Conservation (phyloP, 148 eudicot genomes). For the Amaranthus hypochondriacus region DNA sequence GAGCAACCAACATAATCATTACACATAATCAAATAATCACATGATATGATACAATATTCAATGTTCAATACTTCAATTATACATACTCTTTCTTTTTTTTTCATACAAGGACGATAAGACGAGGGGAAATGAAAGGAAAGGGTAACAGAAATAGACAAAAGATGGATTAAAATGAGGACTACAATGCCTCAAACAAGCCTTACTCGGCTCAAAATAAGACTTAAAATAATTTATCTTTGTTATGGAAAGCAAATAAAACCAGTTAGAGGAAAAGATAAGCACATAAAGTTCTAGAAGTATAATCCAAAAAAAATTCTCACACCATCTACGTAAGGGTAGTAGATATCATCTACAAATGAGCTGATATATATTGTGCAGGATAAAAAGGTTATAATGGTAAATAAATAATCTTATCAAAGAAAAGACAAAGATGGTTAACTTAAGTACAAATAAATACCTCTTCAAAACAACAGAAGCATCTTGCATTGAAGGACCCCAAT, state of each 20-base stretch:
- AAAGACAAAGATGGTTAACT: background rate
- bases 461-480: conserved; percentile 38
- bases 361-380: background rate
- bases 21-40: background rate
- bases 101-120: background rate
- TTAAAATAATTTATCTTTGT: background rate
- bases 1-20: background rate
- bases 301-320: background rate
- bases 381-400: background rate
- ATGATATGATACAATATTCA: background rate
- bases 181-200: background rate
- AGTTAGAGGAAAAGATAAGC: background rate
- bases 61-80: background rate
- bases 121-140: background rate
- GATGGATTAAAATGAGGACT: background rate
- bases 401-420: background rate
- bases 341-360: background rate
- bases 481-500: conserved; percentile 37
- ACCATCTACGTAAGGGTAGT: background rate
- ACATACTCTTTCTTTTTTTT: background rate
- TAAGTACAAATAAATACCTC: conserved; percentile 32
- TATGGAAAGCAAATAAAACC: background rate
- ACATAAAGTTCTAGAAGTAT: background rate
- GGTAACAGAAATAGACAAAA: background rate
- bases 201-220: background rate